Base-by-base conservation (phyloP, 2,329 filamentous ascomycete genomes). In the Aspergillus hiratsukae region DNA sequence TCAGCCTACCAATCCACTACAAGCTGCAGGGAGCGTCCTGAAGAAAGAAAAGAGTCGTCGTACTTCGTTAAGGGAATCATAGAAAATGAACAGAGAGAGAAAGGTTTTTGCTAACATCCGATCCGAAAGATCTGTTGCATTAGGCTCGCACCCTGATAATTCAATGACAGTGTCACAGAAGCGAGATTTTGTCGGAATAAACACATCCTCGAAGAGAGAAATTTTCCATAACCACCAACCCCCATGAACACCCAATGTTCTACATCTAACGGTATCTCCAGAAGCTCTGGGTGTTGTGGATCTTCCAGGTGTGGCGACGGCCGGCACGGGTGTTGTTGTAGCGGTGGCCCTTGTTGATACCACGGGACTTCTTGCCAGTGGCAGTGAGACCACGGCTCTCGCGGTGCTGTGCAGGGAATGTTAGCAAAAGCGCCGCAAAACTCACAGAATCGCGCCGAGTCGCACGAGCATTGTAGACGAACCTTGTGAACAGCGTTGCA, bases 291-390 rank as follows among this genome's bases (percentile, higher is more conserved):
- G 93, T 99, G 89, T 99, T 99, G 86, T 96, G 91, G 79, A 90
- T 87, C 90, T 96, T 96, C 95, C 94, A 99, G 79, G 93, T 99
- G 91, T 99, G 97, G 86, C 95, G 93, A 81, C 94, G 87, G 75
- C 94, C 94, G 72, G 91, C 90, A 71, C 84, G 85, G 80, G 94
- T 99, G 86, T 99, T 96, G 91, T 93, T 96, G 91, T 90, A 99
- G 76, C 89, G 87, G 83, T 97, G 93, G 73, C 94, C 94, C 87
- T 96, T 96, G 88, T 94, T 94, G 83, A 99, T 89, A 83, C 95
- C 94, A 80, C 94, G 91, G 75, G 91, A 96, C 85, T 95, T 95
- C 92, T 99, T 99, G 87, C 94, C 94, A 69, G 93, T 97, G 74
- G 93, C 88, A 71, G 94, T 99, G 72, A 99, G 91, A 75, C 94